Evolutionary conservation across 2,329 filamentous ascomycete species (phyloP).

Genomic region (Monilinia polystroma): DNA sequence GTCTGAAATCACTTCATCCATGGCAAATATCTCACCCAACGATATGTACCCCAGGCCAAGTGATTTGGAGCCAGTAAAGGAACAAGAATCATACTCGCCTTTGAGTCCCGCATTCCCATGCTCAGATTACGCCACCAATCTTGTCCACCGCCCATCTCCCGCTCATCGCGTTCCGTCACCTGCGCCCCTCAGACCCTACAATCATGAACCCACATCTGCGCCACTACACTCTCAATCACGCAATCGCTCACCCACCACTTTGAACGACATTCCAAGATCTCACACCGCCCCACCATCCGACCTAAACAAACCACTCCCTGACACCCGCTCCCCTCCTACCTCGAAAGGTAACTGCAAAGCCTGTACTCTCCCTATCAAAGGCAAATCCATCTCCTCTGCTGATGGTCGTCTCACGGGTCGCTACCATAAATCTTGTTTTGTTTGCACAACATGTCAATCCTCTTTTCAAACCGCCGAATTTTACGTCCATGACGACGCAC

Average conservation of each 20-base stretch:
- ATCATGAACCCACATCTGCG: conserved; percentile 6
- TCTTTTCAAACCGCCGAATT: conserved; percentile 88
- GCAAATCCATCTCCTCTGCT: conserved; percentile 90
- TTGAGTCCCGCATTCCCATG: conserved; percentile 28
- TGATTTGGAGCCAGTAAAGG: conserved; percentile 15
- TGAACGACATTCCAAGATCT: conserved; percentile 26
- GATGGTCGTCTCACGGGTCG: conserved; percentile 89
- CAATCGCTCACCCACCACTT: conserved; percentile 7
- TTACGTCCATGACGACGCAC: conserved; percentile 83
- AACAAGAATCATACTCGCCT: conserved; percentile 19
- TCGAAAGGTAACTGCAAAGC: conserved; percentile 72
- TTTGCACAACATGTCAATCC: conserved; percentile 77
- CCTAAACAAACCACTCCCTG: conserved; percentile 14
- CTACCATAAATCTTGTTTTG: conserved; percentile 94
- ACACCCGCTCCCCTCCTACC: conserved; percentile 29
- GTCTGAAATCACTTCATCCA: conserved; percentile 55
- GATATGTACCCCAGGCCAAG: neutral
- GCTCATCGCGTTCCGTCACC: conserved; percentile 13
- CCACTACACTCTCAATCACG: conserved; percentile 1
- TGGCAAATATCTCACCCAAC: conserved; percentile 36
- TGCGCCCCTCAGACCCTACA: conserved; percentile 11
- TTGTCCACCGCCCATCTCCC: conserved; percentile 36
- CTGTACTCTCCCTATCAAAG: conserved; percentile 74
- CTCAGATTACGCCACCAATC: conserved; percentile 50
- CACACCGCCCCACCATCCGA: conserved; percentile 20